Conservation (phyloP, 352 stramenopile species). For the Sclerospora graminicola region DNA sequence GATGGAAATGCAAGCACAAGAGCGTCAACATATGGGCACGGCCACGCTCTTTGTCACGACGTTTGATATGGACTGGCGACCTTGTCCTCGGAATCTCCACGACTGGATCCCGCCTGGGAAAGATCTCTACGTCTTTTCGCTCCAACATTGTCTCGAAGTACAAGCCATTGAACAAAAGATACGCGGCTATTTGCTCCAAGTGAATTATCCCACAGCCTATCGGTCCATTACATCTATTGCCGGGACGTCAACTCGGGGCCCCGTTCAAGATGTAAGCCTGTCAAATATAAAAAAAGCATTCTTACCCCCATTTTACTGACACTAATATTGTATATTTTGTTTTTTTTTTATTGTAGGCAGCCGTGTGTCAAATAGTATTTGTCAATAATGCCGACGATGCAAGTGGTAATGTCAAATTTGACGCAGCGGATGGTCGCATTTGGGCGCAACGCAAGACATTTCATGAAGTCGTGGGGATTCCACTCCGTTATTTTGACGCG, state of each 20-base stretch:
- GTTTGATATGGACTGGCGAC: slow-evolving; percentile 73
- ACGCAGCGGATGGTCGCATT: slow-evolving; percentile 48
- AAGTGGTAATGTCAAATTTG: slow-evolving; percentile 71
- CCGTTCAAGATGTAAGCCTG: slow-evolving; percentile 56
- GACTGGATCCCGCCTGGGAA: slow-evolving; percentile 69
- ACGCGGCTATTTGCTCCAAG: slow-evolving; percentile 53
- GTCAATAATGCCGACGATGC: slow-evolving; percentile 76
- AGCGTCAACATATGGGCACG: slow-evolving; percentile 56
- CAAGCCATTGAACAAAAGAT: slow-evolving; percentile 58
- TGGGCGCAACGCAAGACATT: slow-evolving; percentile 72
- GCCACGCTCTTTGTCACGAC: slow-evolving; percentile 71
- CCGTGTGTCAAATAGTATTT: slow-evolving; percentile 79
- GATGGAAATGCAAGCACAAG: slow-evolving; percentile 26
- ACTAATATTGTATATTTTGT: slow-evolving; percentile 1
- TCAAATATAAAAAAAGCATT: too few relatives aligned
- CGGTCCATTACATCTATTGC: slow-evolving; percentile 73
- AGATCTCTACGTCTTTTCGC: slow-evolving; percentile 77
- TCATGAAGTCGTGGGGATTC: slow-evolving; percentile 68
- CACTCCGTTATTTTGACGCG: slow-evolving; percentile 74
- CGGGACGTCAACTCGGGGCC: slow-evolving; percentile 39
- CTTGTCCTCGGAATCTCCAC: slow-evolving; percentile 51
- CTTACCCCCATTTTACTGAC: too few relatives aligned
- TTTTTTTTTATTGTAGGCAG: slow-evolving; percentile 23
- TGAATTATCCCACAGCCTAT: slow-evolving; percentile 75
- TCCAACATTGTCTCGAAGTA: slow-evolving; percentile 64